Conservation (phyloP, 495 filamentous ascomycete species). For the Podospora pseudocomata region DNA sequence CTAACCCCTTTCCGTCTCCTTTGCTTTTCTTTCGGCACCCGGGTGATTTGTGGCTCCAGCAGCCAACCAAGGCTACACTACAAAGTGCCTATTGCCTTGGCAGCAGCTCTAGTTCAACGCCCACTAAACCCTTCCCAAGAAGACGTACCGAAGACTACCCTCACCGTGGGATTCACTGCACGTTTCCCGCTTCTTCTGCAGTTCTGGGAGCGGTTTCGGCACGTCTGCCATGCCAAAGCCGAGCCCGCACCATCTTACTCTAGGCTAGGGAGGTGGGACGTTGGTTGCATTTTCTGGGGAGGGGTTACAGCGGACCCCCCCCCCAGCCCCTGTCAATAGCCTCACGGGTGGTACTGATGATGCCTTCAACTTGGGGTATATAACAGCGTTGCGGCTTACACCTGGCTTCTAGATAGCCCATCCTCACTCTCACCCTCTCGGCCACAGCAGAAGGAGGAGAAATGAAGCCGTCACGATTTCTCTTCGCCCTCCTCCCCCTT, state of each 20-base stretch:
- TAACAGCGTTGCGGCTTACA: not conserved
- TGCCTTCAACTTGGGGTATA: not conserved
- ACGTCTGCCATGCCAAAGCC: not conserved
- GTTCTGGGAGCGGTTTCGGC: not conserved
- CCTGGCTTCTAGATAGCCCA: not conserved
- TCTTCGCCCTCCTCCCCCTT: not conserved
- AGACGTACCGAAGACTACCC: not conserved
- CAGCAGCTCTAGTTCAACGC: not conserved
- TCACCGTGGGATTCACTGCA: not conserved
- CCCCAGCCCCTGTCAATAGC: not conserved
- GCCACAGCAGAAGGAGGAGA: not conserved
- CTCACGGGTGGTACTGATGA: not conserved
- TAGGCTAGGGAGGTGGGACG: not conserved
- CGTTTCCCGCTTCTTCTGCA: not conserved
- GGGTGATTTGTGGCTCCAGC: not conserved
- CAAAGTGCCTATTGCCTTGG: not conserved
- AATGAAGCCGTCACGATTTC: not conserved
- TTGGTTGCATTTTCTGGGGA: not conserved
- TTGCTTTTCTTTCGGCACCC: not conserved
- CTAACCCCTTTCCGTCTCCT: not conserved
- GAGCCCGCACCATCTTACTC: not conserved
- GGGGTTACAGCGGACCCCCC: not conserved
- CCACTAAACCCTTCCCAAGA: not conserved
- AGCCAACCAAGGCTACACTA: not conserved
- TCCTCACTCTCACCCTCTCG: not conserved